Evolutionary conservation across 768 basidiomycete species (phyloP).

Genomic region (Serendipita indica): DNA sequence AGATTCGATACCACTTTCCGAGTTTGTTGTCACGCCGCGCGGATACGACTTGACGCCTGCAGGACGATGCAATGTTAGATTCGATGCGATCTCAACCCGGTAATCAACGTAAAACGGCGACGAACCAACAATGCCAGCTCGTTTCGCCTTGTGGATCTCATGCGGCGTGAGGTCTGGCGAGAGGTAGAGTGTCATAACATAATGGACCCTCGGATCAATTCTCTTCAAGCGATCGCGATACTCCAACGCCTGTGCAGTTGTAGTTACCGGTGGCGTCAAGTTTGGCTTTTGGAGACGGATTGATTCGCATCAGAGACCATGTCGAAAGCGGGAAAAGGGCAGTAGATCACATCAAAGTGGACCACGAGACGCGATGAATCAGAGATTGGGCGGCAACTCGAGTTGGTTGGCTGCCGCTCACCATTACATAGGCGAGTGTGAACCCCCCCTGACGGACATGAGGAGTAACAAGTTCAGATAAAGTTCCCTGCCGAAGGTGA

Average conservation of each 20-base stretch:
- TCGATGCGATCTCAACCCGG: neutral
- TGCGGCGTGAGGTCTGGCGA: constrained; percentile 78
- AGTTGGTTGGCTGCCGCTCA: constrained; percentile 22
- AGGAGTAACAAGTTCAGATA: constrained; percentile 72
- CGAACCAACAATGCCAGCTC: constrained; percentile 58
- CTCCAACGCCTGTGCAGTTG: constrained; percentile 58
- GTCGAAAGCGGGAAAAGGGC: neutral
- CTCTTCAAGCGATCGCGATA: constrained; percentile 64
- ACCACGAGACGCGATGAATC: constrained; percentile 10
- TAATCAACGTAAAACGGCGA: neutral
- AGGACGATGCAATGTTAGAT: constrained; percentile 1
- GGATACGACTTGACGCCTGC: constrained; percentile 91
- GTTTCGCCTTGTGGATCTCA: constrained; percentile 76
- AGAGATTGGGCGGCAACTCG: constrained; percentile 9
- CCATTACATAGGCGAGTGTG: constrained; percentile 91
- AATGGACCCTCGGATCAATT: constrained; percentile 66
- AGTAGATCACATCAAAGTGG: too few species aligned
- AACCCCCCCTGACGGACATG: constrained; percentile 88
- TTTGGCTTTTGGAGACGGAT: constrained; percentile 53
- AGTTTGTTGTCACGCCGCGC: constrained; percentile 93
- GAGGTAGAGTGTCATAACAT: constrained; percentile 95
- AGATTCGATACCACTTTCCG: constrained; percentile 89
- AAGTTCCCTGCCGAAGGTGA: constrained; percentile 77
- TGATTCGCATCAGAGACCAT: neutral
- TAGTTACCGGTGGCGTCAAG: constrained; percentile 74